Percentiles rank a stretch among this genome's conserved stretches.
These are phyloP conservation scores for Cadophora sp. DNA, from an alignment of 2,329 filamentous ascomycete species.

Conservation along the genomic window DNA sequence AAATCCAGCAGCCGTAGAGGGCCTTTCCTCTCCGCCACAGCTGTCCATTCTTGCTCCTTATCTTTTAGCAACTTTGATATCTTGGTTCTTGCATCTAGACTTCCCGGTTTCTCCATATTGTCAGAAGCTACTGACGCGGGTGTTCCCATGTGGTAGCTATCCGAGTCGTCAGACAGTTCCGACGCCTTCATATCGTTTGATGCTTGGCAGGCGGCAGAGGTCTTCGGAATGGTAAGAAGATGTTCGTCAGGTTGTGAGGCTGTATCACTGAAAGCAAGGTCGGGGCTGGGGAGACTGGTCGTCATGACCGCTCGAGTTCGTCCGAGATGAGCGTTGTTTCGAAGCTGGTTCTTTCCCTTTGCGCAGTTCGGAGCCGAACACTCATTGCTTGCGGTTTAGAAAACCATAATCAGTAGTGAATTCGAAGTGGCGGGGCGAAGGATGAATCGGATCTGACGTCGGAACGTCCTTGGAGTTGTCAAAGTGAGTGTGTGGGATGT, in stretches of 20 bases:
- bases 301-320: slow-evolving; percentile 36
- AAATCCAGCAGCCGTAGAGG: slow-evolving; percentile 75
- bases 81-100: slow-evolving; percentile 39
- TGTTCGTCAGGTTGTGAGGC: slow-evolving; percentile 42
- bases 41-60: slow-evolving; percentile 71
- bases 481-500: neutral
- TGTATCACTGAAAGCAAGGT: slow-evolving; percentile 39
- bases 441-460: neutral
- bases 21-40: slow-evolving; percentile 61
- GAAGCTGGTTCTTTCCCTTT: slow-evolving; percentile 37
- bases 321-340: slow-evolving; percentile 32
- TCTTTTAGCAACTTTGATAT: slow-evolving; percentile 57
- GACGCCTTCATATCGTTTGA: slow-evolving; percentile 34
- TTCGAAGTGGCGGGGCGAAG: neutral
- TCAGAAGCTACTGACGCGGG: slow-evolving; percentile 29
- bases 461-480: neutral
- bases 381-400: slow-evolving; percentile 32
- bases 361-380: slow-evolving; percentile 28
- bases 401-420: slow-evolving; percentile 22
- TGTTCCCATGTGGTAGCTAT: slow-evolving; percentile 33
- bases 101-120: slow-evolving; percentile 31
- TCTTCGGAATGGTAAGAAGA: slow-evolving; percentile 37
- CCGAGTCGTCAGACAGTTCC: slow-evolving; percentile 30
- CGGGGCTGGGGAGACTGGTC: slow-evolving; percentile 35
- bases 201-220: slow-evolving; percentile 39